Base-by-base conservation (phyloP, 2,329 filamentous ascomycete genomes). In the Ascomycota sp. region DNA sequence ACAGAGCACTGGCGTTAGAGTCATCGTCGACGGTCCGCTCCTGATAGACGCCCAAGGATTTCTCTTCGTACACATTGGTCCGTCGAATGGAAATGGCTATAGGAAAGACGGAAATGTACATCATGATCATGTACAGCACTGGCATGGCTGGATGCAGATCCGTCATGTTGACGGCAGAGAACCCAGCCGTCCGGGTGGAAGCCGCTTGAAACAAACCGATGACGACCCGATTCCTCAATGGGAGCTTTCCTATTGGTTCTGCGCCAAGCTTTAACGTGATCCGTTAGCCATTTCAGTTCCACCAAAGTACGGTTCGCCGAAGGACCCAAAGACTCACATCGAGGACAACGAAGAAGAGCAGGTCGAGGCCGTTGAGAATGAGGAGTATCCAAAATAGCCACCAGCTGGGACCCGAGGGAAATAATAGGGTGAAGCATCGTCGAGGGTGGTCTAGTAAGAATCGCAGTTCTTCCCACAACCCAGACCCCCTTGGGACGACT, bases 31-130 rank as follows among this genome's bases (percentile, higher is more conserved):
- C 57, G 3, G 58, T 50, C 1, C 58, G 48, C 13, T 56, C 57
- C 33, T 58, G 59, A 47, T 77, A 83, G 25, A 91, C 71, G 6
- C 81, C 81, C 0, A 89, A 66, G 1, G 75, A 81, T 42, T 76
- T 80, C 50, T 95, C 86, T 54, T 93, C 86, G 58, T 95, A 95
- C 2, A 93, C 86, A 50, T 95, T 95, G 37, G 86, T 93, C 41
- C 80, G 67, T 35, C 86, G 82, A 45, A 95, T 78, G 6, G 80
- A 89, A 46, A 95, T 95, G 49, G 89, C 86, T 44, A 95, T 92
- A 6, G 86, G 86, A 44, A 92, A 92, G 38, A 93, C 80, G 37
- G 84, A 92, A 40, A 95, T 92, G 54, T 95, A 95, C 89, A 95
- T 95, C 89, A 95, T 95, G 53, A 95, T 75, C 54, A 95, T 62